Evolutionary conservation across 805 yeast species (phyloP), one percentile per base, ranked within the genome.

Genomic region (Candida sphagnicola): DNA sequence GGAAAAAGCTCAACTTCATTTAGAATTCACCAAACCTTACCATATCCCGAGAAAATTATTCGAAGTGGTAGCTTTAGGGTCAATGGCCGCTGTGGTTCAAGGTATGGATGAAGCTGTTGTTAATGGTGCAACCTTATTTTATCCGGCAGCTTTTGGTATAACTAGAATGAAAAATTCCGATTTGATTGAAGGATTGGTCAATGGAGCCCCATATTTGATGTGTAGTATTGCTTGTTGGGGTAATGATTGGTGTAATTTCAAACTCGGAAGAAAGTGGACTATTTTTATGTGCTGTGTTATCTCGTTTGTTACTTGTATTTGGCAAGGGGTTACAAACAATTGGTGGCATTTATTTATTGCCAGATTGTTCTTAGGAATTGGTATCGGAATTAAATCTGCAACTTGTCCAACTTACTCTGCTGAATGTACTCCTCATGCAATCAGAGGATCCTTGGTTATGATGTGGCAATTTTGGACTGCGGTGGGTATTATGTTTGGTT

Each of bases 381-480:
- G 87, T 26, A 71, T 81, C 48, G 88, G 88, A 37, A 71, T 79
- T 36, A 77, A 78, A 47, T 79, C 85, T 3, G 75, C 85, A 18
- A 79, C 84, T n/a, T 83, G 78, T 8, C 87, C 88, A 4, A 78
- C 82, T 8, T 78, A 75, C 47, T 71, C 80, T 18, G 82, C 85
- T 12, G 86, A 80, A 53, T 72, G 79, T 50, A 54, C 78, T 8
- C 85, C 85, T 1, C 74, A 75, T 11, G 59, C 61, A 10, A 70
- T 75, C 28, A 67, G 87, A 52, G 88, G 88, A 34, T 76, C 85
- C 1, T 62, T 82, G 43, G 78, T 79, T 34, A 79, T 81, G 82
- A 65, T 77, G 61, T 81, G 86, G 85, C 87, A 82, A 61, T 77
- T 78, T 49, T 81, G 80, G 67, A 80, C 85, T n/a, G 86, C 87